These are phyloP conservation scores for Drechslera avenae DNA, from an alignment of 2,329 filamentous ascomycete species.

Conservation along the genomic window DNA sequence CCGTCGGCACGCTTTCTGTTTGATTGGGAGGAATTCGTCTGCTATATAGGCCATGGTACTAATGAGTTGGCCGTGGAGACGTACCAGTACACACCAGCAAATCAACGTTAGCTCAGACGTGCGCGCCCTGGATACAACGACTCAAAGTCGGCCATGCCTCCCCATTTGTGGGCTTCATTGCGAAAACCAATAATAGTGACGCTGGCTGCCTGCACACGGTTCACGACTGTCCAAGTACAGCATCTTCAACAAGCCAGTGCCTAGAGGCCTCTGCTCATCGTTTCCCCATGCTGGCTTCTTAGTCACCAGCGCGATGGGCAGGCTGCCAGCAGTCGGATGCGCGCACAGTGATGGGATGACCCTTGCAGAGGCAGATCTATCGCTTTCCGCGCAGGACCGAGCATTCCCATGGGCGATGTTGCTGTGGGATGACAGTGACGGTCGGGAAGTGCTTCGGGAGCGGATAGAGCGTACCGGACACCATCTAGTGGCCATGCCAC, in stretches of 20 bases:
- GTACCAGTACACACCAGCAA: too few relatives aligned
- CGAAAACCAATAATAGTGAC: too few relatives aligned
- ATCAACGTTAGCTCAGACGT: too few relatives aligned
- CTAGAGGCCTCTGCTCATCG: too few relatives aligned
- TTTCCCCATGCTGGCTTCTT: background rate
- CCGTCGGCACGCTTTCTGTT: too few relatives aligned
- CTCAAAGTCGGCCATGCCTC: too few relatives aligned
- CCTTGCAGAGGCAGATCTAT: background rate
- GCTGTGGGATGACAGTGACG: background rate
- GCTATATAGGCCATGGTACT: too few relatives aligned
- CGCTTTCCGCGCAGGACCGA: conserved; percentile 12
- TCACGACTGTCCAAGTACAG: background rate
- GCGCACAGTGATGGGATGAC: conserved; percentile 2
- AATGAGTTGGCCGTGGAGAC: too few relatives aligned
- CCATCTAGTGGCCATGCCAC: background rate
- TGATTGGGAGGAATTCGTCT: too few relatives aligned
- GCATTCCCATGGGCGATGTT: background rate
- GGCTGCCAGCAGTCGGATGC: conserved; percentile 3
- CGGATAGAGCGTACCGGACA: background rate
- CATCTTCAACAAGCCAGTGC: background rate
- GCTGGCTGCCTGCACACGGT: too few relatives aligned
- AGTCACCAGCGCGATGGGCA: background rate
- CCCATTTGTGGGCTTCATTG: too few relatives aligned
- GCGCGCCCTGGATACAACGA: too few relatives aligned
- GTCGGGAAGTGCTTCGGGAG: background rate